phyloP scores from a whole-genome alignment of 331 rosid genomes.

The Cucumis variabilis region DNA sequence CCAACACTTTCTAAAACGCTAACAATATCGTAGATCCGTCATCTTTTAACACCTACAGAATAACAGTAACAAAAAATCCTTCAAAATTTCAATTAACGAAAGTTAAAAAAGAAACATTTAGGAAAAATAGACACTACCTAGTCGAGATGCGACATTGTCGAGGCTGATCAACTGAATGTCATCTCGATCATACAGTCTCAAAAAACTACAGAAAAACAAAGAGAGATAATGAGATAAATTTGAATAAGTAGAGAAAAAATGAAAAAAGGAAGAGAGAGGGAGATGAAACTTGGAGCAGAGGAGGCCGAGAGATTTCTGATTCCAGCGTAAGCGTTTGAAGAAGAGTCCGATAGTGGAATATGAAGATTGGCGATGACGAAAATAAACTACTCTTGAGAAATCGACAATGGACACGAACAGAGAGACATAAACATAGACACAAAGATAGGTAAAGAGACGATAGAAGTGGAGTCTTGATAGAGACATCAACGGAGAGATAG shows the following conservation, averaged over 20 bases:
- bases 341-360: no score
- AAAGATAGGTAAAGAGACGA: no score
- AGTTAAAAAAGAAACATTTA: no score
- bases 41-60: slow-evolving; percentile 77
- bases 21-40: slow-evolving; percentile 95
- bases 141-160: no score
- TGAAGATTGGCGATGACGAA: not conserved
- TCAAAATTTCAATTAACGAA: slow-evolving; percentile 27
- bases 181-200: no score
- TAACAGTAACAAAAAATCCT: not conserved
- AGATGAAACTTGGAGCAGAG: slow-evolving; percentile 61
- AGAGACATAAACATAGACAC: no score
- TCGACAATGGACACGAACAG: no score
- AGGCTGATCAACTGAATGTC: no score
- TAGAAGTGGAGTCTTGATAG: no score
- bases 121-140: no score
- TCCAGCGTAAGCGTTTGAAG: slow-evolving; percentile 49
- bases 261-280: not conserved
- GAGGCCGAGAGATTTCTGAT: slow-evolving; percentile 45
- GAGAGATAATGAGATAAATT: not conserved
- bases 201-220: slow-evolving; percentile 56
- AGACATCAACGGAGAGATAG: no score
- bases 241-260: not conserved
- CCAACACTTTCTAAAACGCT: slow-evolving; percentile 92
- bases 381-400: no score